These are phyloP conservation scores for Amanita exitialis DNA, from an alignment of 768 basidiomycete species.

Conservation along the genomic window DNA sequence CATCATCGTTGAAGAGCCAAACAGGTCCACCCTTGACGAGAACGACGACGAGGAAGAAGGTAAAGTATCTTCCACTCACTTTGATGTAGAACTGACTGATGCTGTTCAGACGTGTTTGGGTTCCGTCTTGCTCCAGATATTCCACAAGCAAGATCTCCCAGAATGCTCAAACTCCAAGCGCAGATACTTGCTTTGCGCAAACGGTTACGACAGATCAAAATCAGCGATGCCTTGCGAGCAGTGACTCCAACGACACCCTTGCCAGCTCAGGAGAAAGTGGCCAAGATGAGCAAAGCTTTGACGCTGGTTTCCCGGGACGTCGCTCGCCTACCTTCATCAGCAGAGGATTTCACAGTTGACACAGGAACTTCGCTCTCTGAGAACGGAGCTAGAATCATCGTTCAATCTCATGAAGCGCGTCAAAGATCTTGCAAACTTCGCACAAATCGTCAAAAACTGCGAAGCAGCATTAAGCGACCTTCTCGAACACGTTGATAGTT, in stretches of 20 bases:
- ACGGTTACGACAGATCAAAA: conserved; percentile 48
- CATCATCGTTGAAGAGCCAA: conserved; percentile 6
- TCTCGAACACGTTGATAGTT: conserved; percentile 80
- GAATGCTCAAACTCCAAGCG: conserved; percentile 34
- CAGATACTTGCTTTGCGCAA: conserved; percentile 46
- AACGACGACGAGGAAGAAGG: conserved; percentile 7
- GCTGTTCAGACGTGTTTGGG: conserved; percentile 47
- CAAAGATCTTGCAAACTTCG: conserved; percentile 44
- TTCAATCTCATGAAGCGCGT: conserved; percentile 39
- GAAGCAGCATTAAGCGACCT: conserved; percentile 78
- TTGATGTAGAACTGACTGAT: neutral
- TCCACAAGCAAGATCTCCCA: conserved; percentile 23
- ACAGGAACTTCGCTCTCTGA: conserved; percentile 56
- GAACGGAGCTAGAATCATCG: conserved; percentile 45
- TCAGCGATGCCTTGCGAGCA: conserved; percentile 44
- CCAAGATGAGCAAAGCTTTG: conserved; percentile 38
- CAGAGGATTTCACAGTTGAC: conserved; percentile 31
- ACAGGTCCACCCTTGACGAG: neutral
- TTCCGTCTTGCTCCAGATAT: conserved; percentile 25
- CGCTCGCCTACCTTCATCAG: conserved; percentile 32
- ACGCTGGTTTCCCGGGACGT: conserved; percentile 33
- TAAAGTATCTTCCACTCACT: conserved; percentile 3
- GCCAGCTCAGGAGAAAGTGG: conserved; percentile 39
- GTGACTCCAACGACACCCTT: conserved; percentile 30
- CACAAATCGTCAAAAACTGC: conserved; percentile 38